A percentile compares a stretch with the other conserved stretches of the same genome.
Conservation (phyloP, 208 protist genomes). For the Chromosphaera perkinsii region DNA sequence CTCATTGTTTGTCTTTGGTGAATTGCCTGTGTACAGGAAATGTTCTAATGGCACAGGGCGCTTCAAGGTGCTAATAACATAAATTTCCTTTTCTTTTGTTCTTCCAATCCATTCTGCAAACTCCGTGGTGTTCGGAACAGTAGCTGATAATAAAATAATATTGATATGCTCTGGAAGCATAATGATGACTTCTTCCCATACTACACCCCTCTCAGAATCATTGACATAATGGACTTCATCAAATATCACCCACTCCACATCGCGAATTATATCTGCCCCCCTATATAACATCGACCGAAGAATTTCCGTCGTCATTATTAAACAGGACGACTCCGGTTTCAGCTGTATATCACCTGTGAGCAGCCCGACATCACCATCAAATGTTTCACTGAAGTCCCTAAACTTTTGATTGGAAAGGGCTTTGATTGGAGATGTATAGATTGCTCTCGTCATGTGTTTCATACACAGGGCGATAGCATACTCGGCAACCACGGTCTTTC, state of each 20-base stretch:
- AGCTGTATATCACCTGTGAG: constrained; percentile 87
- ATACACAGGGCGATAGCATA: constrained; percentile 78
- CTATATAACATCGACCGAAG: constrained; percentile 50
- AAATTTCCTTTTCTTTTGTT: constrained; percentile 59
- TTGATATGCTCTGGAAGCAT: constrained; percentile 75
- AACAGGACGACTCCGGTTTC: constrained; percentile 66
- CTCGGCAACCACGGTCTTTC: constrained; percentile 77
- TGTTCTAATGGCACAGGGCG: constrained; percentile 78
- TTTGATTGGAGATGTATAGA: constrained; percentile 92
- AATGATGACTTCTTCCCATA: constrained; percentile 89
- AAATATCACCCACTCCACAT: constrained; percentile 81
- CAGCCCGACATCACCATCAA: constrained; percentile 71
- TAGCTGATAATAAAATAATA: constrained; percentile 77
- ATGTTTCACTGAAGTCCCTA: constrained; percentile 62
- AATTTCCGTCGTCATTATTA: constrained; percentile 90
- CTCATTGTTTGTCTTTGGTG: not conserved
- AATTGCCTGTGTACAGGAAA: constrained; percentile 27
- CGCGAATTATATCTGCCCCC: constrained; percentile 68
- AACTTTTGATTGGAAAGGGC: constrained; percentile 87
- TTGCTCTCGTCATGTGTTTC: constrained; percentile 60
- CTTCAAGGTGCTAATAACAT: constrained; percentile 71
- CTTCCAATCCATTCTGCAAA: constrained; percentile 81
- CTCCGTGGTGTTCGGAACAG: constrained; percentile 72
- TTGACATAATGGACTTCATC: constrained; percentile 84
- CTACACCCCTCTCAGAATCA: constrained; percentile 69